phyloP scores from a whole-genome alignment of 2,329 filamentous ascomycete species.

The Fusarium chlamydosporum region DNA sequence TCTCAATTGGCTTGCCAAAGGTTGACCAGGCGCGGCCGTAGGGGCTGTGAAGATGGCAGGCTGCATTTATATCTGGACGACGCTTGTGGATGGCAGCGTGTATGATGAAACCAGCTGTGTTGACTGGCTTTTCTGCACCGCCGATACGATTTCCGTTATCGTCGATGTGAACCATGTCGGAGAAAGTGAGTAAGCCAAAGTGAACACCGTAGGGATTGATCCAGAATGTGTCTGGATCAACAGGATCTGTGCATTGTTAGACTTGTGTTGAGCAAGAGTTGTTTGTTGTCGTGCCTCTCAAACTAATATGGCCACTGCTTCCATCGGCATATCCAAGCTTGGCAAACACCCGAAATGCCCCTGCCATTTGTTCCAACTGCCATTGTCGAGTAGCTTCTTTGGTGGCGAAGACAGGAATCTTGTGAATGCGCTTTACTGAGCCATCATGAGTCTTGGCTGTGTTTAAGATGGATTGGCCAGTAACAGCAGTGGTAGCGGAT shows the following conservation, averaged over 20 bases:
- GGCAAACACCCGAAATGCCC: slow-evolving; percentile 64
- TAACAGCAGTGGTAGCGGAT: slow-evolving; percentile 14
- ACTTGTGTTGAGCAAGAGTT: rapidly evolving
- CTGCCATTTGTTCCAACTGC: slow-evolving; percentile 59
- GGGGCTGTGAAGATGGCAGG: slow-evolving; percentile 75
- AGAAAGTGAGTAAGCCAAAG: slow-evolving; percentile 74
- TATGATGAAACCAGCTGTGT: slow-evolving; percentile 78
- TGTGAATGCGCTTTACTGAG: slow-evolving; percentile 37
- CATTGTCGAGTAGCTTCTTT: slow-evolving; percentile 49
- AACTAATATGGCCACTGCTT: slow-evolving; percentile 62
- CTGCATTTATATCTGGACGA: slow-evolving; percentile 73
- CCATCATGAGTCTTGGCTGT: slow-evolving; percentile 28
- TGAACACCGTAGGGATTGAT: slow-evolving; percentile 73
- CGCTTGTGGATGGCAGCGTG: slow-evolving; percentile 75
- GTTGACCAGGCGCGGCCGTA: slow-evolving; percentile 76
- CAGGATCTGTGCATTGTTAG: slow-evolving; percentile 51
- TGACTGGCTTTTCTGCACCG: slow-evolving; percentile 71
- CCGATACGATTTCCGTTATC: slow-evolving; percentile 70
- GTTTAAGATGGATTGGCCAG: slow-evolving; percentile 28
- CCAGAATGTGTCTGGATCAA: slow-evolving; percentile 56
- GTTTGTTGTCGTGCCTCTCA: slow-evolving; percentile 45
- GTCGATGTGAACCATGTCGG: slow-evolving; percentile 77
- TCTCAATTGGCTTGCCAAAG: slow-evolving; percentile 74
- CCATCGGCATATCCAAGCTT: slow-evolving; percentile 62
- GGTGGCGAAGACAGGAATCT: slow-evolving; percentile 39